Evolutionary conservation across 2,329 filamentous ascomycete species (phyloP), one percentile per base, ranked within the genome.

Genomic region (Hysterium pulicare): DNA sequence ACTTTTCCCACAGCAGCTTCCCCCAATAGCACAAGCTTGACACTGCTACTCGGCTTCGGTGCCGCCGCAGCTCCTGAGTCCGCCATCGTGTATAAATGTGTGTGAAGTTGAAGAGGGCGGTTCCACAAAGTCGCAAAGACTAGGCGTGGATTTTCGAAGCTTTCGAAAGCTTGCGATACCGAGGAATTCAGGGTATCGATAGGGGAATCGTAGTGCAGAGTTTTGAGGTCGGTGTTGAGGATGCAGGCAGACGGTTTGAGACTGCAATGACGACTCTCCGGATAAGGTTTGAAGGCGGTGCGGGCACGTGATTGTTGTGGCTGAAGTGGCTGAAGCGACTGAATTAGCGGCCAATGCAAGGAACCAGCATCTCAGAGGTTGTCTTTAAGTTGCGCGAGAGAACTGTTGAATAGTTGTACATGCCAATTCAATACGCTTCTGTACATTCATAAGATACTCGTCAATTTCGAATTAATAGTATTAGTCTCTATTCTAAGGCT

Each of bases 1-100:
- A 95, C 93, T 86, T 98, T 98, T 81, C 93, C 93, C 44, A 98
- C 93, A 47, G 93, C 93, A 51, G 93, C 93, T 75, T 98, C 93
- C 56, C 93, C 93, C 45, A 98, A 84, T 65, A 98, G 81, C 53
- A 98, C 93, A 57, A 98, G 86, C 84, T 98, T 98, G 69, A 98
- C 93, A 75, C 93, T 98, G 83, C 90, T 97, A 78, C 90, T 97
- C 50, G 93, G 93, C 76, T 97, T 98, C 48, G 89, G 86, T 58
- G 83, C 77, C 56, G 72, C 68, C 56, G 74, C 71, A 65, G 79
- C 76, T 57, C 80, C 81, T 65, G 82, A 75, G 67, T 90, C 86
- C 64, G 85, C 82, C 87, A 90, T 91, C 42, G 49, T 54, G 50
- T 16, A 13, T 21, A 30, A 26, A 24, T 20, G 16, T 11, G 22